Conservation (phyloP, 2,329 filamentous ascomycete species). For the Colletotrichum noveboracense region DNA sequence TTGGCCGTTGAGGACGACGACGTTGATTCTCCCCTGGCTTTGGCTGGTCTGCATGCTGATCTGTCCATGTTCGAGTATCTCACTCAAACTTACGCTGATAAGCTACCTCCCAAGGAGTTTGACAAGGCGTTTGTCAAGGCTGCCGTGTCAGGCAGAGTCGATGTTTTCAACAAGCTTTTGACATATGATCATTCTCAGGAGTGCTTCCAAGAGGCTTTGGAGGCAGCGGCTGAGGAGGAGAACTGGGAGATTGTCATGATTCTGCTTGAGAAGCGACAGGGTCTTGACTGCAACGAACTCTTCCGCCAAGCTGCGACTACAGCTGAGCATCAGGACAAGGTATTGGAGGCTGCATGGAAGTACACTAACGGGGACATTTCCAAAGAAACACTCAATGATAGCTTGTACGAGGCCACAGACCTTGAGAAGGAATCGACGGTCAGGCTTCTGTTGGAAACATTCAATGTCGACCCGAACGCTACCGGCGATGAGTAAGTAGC, state of each 20-base stretch:
- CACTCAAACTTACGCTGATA: slow-evolving; percentile 41
- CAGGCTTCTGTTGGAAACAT: slow-evolving; percentile 36
- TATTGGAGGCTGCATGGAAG: slow-evolving; percentile 41
- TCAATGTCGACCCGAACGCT: slow-evolving; percentile 40
- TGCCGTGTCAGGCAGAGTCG: slow-evolving; percentile 41
- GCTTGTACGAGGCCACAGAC: slow-evolving; percentile 45
- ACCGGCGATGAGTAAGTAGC: slow-evolving; percentile 40
- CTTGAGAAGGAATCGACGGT: slow-evolving; percentile 41
- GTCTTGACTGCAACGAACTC: slow-evolving; percentile 37
- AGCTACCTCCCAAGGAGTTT: slow-evolving; percentile 41
- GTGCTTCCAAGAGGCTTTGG: slow-evolving; percentile 38
- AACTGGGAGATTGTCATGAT: slow-evolving; percentile 43
- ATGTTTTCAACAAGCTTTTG: slow-evolving; percentile 43
- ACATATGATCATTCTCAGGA: slow-evolving; percentile 35
- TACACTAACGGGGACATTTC: slow-evolving; percentile 39
- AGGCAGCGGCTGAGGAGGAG: slow-evolving; percentile 33
- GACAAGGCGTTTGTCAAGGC: slow-evolving; percentile 43
- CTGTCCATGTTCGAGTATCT: slow-evolving; percentile 46
- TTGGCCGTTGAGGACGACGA: slow-evolving; percentile 34
- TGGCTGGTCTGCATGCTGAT: slow-evolving; percentile 42
- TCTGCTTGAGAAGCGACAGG: slow-evolving; percentile 35
- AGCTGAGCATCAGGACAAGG: slow-evolving; percentile 37
- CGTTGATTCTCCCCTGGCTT: slow-evolving; percentile 37
- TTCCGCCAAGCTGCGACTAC: slow-evolving; percentile 38
- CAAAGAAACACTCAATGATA: slow-evolving; percentile 32